Percentiles rank a stretch among this genome's conserved stretches.
Conservation (phyloP, 2,329 filamentous ascomycete genomes). For the Raffaelea arxii region DNA sequence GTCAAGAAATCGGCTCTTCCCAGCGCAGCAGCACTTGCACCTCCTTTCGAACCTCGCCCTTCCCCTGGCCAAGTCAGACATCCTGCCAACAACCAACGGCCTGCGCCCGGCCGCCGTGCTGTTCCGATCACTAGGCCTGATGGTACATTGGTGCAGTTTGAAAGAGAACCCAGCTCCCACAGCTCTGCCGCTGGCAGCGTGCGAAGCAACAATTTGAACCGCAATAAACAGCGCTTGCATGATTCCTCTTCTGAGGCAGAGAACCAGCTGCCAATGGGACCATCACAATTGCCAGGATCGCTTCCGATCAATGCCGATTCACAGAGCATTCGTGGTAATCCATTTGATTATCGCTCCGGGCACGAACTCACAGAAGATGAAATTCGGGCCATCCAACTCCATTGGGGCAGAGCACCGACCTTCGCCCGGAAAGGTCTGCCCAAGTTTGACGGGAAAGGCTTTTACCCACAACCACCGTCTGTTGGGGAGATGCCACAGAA, state of each 20-base stretch:
- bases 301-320: constrained; percentile 34
- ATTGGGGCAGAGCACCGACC: constrained; percentile 48
- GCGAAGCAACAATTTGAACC: background rate
- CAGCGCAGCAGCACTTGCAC: constrained; percentile 36
- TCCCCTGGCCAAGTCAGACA: background rate
- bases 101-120: no score
- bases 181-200: background rate
- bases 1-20: constrained; percentile 29
- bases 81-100: background rate
- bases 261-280: constrained; percentile 9
- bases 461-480: constrained; percentile 47
- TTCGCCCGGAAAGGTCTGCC: constrained; percentile 43
- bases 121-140: no score
- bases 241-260: constrained; percentile 8
- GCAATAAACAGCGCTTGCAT: constrained; percentile 1
- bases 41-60: constrained; percentile 36
- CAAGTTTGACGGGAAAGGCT: constrained; percentile 56
- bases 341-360: constrained; percentile 47
- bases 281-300: constrained; percentile 47
- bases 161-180: no score
- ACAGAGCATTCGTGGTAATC: constrained; percentile 28
- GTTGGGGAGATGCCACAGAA: no score
- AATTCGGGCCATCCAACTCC: constrained; percentile 46
- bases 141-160: background rate
- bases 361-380: constrained; percentile 51